These are phyloP conservation scores for Wickerhamomyces rabaulensis DNA, from an alignment of 805 yeast genomes.

Conservation along the genomic window DNA sequence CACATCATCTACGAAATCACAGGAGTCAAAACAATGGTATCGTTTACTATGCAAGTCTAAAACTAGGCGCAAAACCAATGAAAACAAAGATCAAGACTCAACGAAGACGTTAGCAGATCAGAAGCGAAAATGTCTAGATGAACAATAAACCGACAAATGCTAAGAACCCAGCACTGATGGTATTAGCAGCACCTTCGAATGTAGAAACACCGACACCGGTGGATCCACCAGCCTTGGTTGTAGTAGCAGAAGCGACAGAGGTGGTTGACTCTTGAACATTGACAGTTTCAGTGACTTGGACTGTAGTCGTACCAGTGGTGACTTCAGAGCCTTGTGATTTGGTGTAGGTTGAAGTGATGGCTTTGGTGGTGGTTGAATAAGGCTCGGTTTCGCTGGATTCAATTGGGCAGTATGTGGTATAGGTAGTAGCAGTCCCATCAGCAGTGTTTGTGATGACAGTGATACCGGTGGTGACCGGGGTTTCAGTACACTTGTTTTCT, in stretches of 20 bases:
- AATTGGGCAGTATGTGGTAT: slow-evolving; percentile 6
- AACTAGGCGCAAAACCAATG: background rate
- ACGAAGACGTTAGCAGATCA: background rate
- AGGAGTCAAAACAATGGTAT: background rate
- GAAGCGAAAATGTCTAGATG: background rate
- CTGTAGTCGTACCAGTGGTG: background rate
- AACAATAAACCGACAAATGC: background rate
- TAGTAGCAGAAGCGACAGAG: background rate
- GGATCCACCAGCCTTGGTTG: background rate
- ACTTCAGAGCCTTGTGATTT: background rate
- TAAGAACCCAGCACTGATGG: background rate
- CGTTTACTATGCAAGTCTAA: too few species aligned
- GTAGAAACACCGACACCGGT: background rate
- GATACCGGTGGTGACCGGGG: background rate
- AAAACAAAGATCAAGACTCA: background rate
- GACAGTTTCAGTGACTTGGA: background rate
- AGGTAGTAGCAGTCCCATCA: background rate
- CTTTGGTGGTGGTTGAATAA: slow-evolving; percentile 1
- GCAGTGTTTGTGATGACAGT: slow-evolving; percentile 2
- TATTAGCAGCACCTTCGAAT: slow-evolving; percentile 1
- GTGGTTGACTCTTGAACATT: background rate
- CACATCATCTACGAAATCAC: background rate
- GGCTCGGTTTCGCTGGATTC: background rate
- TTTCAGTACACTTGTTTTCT: background rate
- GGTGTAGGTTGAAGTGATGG: background rate